Evolutionary conservation across 345 rosid genomes (phyloP), one percentile per base, ranked within the genome.

Genomic region (Lumnitzera littorea): DNA sequence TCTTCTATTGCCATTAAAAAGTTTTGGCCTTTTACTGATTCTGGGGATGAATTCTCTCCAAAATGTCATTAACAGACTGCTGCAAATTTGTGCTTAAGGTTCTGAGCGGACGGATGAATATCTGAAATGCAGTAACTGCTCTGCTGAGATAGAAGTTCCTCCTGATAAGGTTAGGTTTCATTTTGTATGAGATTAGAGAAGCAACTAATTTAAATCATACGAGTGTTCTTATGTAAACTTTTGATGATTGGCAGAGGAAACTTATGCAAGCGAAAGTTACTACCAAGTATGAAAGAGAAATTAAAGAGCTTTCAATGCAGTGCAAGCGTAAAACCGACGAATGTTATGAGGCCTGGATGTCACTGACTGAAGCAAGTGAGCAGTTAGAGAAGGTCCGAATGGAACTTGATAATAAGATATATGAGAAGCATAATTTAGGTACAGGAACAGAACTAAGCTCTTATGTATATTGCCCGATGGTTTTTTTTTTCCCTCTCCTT

Each of bases 331-430:
- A 90, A 84, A 64, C 91, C 48, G 79, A 88, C 72, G 99, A 94
- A 80, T 94, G 99, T 66, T 91, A 86, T 57, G 91, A 94, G 72
- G 99, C 99, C 4, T 94, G 99, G 99, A 90, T 88, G 96, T 88
- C 97, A 55, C 70, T 94, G 63, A 74, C 90, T 66, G 75, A 90
- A 27, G 82, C 95, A 57, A 84, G 77, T 75, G 91, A 84, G 74
- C 82, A 79, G 72, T 81, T 94, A 77, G 89, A 82, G 82, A 85
- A 81, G 74, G 88, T 85, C 64, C 76, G 78, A 69, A 89, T 92
- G 94, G 98, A 89, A 57, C 96, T 92, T 15, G 96, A 91, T 75
- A 85, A 72, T 72, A 87, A 82, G 77, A 82, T 76, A 72, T 89
- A 61, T 25, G 77, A 78, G 74, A 70, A 85, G 52, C 78, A 83